A percentile compares a stretch with the other conserved stretches of the same genome.
Evolutionary conservation across 2,329 filamentous ascomycete genomes (phyloP).

Genomic region (Balansia obtecta): DNA sequence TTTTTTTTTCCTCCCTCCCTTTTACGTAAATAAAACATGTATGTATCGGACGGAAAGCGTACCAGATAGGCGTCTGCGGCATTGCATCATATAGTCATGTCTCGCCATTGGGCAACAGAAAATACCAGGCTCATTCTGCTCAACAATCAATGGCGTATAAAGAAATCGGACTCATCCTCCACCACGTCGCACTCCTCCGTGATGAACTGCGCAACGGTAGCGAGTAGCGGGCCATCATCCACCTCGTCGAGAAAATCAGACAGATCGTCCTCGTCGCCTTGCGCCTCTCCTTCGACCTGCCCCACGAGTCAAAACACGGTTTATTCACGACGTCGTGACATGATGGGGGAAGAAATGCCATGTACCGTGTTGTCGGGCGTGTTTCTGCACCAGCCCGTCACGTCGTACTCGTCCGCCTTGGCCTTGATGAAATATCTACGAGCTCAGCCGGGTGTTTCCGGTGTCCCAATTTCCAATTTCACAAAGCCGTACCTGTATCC

Average conservation of each 20-base stretch:
- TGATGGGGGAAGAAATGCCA: not conserved
- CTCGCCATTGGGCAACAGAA: not conserved
- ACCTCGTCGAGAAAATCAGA: constrained; percentile 62
- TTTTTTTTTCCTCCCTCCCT: too few species aligned
- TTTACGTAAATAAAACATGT: too few species aligned
- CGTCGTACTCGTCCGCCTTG: constrained; percentile 33
- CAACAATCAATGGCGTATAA: constrained; percentile 30
- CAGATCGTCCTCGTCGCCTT: constrained; percentile 56
- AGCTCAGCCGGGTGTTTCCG: not conserved
- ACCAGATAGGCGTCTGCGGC: too few species aligned
- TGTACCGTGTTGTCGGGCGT: constrained; percentile 41
- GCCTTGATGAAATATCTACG: constrained; percentile 41
- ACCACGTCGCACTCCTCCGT: constrained; percentile 52
- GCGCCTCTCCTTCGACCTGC: constrained; percentile 81
- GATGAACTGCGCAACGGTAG: constrained; percentile 64
- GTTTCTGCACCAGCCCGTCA: constrained; percentile 53
- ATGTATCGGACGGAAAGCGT: too few species aligned
- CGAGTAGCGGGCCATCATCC: constrained; percentile 58
- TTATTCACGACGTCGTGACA: not conserved
- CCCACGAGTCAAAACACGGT: not conserved
- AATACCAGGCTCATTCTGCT: not conserved
- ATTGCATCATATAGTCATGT: not conserved
- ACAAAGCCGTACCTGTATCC: constrained; percentile 36
- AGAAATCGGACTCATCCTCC: constrained; percentile 56
- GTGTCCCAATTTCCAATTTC: not conserved